phyloP scores from a whole-genome alignment of 768 basidiomycete species.

The Lentinus tigrinus region DNA sequence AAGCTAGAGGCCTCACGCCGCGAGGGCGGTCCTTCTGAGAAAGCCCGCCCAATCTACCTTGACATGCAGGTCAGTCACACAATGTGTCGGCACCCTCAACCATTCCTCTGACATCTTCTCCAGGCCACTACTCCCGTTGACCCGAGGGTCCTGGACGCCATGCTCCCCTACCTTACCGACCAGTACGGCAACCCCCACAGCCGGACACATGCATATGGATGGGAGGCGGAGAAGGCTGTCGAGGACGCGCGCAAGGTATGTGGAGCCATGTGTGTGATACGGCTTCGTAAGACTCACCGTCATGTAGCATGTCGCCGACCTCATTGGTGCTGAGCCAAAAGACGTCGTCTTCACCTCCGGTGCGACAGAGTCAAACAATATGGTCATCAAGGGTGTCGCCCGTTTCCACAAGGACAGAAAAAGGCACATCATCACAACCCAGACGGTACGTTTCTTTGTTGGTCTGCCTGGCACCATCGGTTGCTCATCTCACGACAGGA shows the following conservation, averaged over 20 bases:
- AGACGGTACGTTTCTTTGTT: constrained; percentile 62
- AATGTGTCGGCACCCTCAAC: background rate
- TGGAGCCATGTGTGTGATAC: background rate
- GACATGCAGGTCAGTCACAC: constrained; percentile 82
- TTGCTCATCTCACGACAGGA: constrained; percentile 51
- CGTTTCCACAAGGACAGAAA: constrained; percentile 94
- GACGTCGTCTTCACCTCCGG: constrained; percentile 98
- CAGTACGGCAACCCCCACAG: constrained; percentile 98
- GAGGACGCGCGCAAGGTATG: constrained; percentile 85
- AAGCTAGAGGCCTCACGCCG: constrained; percentile 66
- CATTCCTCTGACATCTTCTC: constrained; percentile 6
- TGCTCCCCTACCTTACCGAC: constrained; percentile 94
- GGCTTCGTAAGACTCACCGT: background rate
- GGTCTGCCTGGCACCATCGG: background rate
- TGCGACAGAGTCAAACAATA: constrained; percentile 97
- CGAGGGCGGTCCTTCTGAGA: constrained; percentile 55
- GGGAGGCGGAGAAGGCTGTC: constrained; percentile 96
- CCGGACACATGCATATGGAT: constrained; percentile 97
- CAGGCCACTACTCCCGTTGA: constrained; percentile 98
- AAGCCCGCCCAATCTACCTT: constrained; percentile 89
- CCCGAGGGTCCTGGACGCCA: constrained; percentile 93
- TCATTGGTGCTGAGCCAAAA: constrained; percentile 93
- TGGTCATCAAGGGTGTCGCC: constrained; percentile 95
- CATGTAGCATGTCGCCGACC: constrained; percentile 77
- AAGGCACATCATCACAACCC: constrained; percentile 90